Evolutionary conservation across 305 asterid genomes (phyloP).

Genomic region (Fraxinus sp.): DNA sequence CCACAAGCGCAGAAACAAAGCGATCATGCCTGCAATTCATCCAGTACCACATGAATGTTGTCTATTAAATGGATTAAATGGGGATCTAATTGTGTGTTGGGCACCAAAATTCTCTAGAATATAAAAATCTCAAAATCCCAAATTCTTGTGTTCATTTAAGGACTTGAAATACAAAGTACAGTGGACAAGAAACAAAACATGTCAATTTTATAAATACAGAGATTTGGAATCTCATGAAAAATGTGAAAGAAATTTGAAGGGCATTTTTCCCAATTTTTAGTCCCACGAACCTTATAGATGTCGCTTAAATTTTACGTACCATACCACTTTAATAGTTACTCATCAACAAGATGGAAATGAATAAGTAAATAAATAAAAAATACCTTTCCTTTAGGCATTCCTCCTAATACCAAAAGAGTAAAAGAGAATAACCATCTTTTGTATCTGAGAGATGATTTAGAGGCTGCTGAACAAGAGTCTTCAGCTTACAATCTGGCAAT

Average conservation of each 20-base stretch:
- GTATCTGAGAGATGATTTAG: conserved; percentile 74
- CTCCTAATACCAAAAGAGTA: conserved; percentile 95
- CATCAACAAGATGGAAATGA: conserved; percentile 9
- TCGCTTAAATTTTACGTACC: too few relatives aligned
- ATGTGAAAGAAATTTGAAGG: neutral
- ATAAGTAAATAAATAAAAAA: neutral
- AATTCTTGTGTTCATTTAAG: neutral
- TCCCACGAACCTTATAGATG: too few relatives aligned
- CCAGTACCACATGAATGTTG: neutral
- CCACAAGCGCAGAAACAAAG: conserved; percentile 75
- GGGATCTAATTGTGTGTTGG: neutral
- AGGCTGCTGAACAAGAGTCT: conserved; percentile 73
- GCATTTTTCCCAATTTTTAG: neutral
- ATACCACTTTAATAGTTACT: neutral
- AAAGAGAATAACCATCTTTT: conserved; percentile 81
- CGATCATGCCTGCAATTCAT: conserved; percentile 62
- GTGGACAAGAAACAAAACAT: neutral
- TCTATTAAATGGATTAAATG: neutral
- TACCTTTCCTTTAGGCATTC: conserved; percentile 91
- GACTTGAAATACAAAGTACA: neutral
- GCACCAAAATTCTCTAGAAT: neutral
- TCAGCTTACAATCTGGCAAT: conserved; percentile 84
- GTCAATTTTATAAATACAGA: neutral
- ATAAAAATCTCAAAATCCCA: neutral
- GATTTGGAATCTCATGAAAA: neutral